Evolutionary conservation across 1,139 yeast genomes (phyloP).

Genomic region (Candida gigantensis): DNA sequence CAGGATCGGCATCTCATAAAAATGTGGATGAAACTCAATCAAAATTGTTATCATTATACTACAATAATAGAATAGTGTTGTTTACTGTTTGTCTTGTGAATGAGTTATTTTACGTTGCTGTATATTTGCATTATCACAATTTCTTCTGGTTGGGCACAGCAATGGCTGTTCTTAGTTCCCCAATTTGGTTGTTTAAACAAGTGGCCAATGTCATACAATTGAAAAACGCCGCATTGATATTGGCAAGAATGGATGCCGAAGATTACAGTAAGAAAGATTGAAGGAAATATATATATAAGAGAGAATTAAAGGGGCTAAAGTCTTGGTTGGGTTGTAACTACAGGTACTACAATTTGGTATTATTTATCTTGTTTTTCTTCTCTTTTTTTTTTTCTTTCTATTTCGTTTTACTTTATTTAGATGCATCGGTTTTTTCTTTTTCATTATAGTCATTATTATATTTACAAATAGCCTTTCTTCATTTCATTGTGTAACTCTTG

Average conservation of each 20-base stretch:
- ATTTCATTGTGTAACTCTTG: constrained; percentile 19
- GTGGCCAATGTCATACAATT: constrained; percentile 86
- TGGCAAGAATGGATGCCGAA: constrained; percentile 81
- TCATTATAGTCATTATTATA: constrained; percentile 1
- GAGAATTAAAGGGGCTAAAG: too few species aligned
- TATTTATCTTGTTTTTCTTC: background rate
- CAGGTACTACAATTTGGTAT: too few species aligned
- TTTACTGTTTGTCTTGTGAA: constrained; percentile 90
- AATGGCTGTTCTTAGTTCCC: constrained; percentile 66
- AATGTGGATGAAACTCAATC: constrained; percentile 72
- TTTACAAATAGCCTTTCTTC: constrained; percentile 2
- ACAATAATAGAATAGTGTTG: constrained; percentile 79
- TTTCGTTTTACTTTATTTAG: background rate
- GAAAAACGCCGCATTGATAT: constrained; percentile 76
- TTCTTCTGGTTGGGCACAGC: constrained; percentile 69
- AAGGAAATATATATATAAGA: too few species aligned
- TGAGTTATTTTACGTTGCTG: constrained; percentile 88
- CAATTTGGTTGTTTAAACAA: constrained; percentile 91
- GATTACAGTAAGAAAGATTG: constrained; percentile 27
- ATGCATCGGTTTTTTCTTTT: constrained; percentile 1
- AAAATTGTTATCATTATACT: constrained; percentile 77
- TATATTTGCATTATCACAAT: constrained; percentile 74
- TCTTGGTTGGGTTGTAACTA: too few species aligned
- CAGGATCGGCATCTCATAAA: constrained; percentile 84
- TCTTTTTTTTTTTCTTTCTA: background rate